Percentiles rank a stretch among this genome's conserved stretches.
phyloP scores from a whole-genome alignment of 2,329 filamentous ascomycete genomes.

The Chrysoporthe deuterocubensis region DNA sequence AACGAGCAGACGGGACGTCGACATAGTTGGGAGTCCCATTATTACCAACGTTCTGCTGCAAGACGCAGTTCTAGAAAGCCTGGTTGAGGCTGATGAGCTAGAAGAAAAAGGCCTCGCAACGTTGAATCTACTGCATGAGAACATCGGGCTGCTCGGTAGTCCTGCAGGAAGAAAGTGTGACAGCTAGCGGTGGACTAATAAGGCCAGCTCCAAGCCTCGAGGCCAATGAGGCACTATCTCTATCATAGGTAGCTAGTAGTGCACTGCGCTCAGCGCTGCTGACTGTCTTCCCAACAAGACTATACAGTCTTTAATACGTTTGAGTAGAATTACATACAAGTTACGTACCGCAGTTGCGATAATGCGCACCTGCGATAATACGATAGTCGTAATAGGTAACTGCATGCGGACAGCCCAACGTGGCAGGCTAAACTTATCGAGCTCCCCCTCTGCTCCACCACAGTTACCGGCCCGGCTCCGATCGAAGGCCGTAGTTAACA shows the following conservation, averaged over 20 bases:
- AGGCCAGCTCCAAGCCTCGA: background rate
- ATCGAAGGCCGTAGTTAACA: background rate
- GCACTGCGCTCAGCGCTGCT: background rate
- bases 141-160: background rate
- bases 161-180: background rate
- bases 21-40: background rate
- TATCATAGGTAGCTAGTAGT: background rate
- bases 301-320: background rate
- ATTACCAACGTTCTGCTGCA: background rate
- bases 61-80: background rate
- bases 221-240: background rate
- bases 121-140: background rate
- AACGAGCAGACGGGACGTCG: no score
- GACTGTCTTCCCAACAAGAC: background rate
- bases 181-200: background rate
- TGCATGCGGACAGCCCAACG: background rate
- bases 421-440: background rate
- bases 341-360: no score
- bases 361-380: no score
- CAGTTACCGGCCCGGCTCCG: conserved; percentile 11
- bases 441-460: background rate
- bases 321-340: no score
- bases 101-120: background rate
- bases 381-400: background rate
- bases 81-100: background rate